Evolutionary conservation across 345 rosid species (phyloP).

Genomic region (Melastoma malabathricum): DNA sequence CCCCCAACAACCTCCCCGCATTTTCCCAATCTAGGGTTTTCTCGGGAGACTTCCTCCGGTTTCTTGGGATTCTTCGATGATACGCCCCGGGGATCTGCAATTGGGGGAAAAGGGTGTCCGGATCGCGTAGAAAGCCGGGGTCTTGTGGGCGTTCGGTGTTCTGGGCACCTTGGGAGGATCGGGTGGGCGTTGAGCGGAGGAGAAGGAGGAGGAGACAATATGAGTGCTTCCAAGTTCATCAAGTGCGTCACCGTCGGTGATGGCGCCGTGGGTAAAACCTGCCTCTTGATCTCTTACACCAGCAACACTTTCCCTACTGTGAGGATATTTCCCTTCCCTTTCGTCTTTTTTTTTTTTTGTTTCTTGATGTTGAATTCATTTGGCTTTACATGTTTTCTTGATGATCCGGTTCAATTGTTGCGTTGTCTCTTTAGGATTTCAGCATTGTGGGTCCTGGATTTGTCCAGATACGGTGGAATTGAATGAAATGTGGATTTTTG

Average conservation of each 20-base stretch:
- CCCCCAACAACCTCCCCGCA: background rate
- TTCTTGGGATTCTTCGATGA: background rate
- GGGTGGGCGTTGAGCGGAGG: background rate
- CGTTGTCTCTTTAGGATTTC: background rate
- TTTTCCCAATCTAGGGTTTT: background rate
- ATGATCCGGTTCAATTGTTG: background rate
- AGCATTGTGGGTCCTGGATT: too few species aligned
- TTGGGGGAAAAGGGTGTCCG: slow-evolving; percentile 1
- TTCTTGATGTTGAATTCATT: background rate
- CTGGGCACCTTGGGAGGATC: background rate
- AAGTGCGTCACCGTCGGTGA: slow-evolving; percentile 99
- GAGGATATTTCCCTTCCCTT: background rate
- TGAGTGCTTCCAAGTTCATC: slow-evolving; percentile 91
- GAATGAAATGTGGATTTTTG: too few species aligned
- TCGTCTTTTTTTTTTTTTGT: background rate
- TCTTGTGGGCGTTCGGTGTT: slow-evolving; percentile 4
- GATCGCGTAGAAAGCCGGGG: background rate
- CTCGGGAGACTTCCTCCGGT: too few species aligned
- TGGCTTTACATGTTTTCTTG: background rate
- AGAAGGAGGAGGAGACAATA: slow-evolving; percentile 10
- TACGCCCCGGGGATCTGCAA: background rate
- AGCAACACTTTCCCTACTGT: slow-evolving; percentile 98
- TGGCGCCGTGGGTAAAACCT: slow-evolving; percentile 92
- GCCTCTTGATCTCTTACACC: slow-evolving; percentile 88
- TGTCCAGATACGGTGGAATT: too few species aligned